Conservation (phyloP, 2,329 filamentous ascomycete genomes). For the Zasmidium cellare region DNA sequence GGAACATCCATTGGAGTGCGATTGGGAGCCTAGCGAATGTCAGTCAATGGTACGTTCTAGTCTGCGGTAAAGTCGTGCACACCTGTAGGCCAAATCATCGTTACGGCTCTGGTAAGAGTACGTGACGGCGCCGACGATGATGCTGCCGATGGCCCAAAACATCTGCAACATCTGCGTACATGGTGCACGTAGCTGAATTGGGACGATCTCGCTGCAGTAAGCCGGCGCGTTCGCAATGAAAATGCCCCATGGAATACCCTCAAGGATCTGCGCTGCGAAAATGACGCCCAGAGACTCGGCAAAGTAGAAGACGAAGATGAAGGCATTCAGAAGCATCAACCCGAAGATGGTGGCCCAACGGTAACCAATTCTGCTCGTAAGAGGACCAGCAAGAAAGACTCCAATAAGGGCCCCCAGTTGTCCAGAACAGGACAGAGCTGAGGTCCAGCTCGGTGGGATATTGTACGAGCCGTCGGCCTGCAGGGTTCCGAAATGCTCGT, state of each 20-base stretch:
- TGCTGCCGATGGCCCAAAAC: slow-evolving; percentile 64
- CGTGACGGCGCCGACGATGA: slow-evolving; percentile 60
- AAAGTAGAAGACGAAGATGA: slow-evolving; percentile 63
- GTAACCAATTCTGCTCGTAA: slow-evolving; percentile 61
- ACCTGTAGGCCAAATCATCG: slow-evolving; percentile 45
- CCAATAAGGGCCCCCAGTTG: slow-evolving; percentile 62
- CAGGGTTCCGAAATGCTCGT: slow-evolving; percentile 47
- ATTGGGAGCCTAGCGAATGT: slow-evolving; percentile 48
- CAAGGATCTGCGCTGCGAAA: slow-evolving; percentile 58
- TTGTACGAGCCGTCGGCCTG: slow-evolving; percentile 31
- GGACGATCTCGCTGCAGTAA: slow-evolving; percentile 63
- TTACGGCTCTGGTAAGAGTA: slow-evolving; percentile 51
- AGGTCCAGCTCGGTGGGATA: slow-evolving; percentile 59
- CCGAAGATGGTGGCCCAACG: slow-evolving; percentile 58
- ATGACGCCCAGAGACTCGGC: slow-evolving; percentile 48
- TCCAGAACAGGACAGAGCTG: slow-evolving; percentile 56
- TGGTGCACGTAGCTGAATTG: slow-evolving; percentile 57
- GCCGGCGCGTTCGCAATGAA: slow-evolving; percentile 67
- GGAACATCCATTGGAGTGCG: slow-evolving; percentile 61
- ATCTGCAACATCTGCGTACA: slow-evolving; percentile 65
- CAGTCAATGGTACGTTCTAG: slow-evolving; percentile 35
- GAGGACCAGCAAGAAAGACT: slow-evolving; percentile 60
- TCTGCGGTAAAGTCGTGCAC: slow-evolving; percentile 29
- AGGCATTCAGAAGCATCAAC: slow-evolving; percentile 59
- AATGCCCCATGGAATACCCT: slow-evolving; percentile 65